Percentiles rank a stretch among this genome's conserved stretches.
Conservation (phyloP, 805 yeast genomes). For the Yarrowia porcina region DNA sequence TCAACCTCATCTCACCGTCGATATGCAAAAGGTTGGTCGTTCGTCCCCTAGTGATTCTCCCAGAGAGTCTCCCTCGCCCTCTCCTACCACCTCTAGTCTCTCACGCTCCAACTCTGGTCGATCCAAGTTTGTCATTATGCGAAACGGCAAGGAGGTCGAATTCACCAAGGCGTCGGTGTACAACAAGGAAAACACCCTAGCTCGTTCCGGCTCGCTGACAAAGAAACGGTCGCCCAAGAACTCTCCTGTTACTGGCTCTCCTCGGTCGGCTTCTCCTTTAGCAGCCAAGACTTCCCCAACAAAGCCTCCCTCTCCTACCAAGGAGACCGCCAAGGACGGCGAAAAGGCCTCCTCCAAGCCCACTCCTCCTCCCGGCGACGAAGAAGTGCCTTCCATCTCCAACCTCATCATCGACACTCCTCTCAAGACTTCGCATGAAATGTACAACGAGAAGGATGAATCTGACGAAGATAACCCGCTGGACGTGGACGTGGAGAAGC, state of each 20-base stretch:
- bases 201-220: not conserved
- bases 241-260: not conserved
- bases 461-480: slow-evolving; percentile 8
- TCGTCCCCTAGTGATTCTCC: not conserved
- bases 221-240: not conserved
- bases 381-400: slow-evolving; percentile 11
- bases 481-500: slow-evolving; percentile 29
- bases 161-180: slow-evolving; percentile 17
- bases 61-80: not conserved
- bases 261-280: not conserved
- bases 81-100: not conserved
- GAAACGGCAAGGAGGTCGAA: slow-evolving; percentile 18
- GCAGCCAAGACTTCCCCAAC: not conserved
- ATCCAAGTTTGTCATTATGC: slow-evolving; percentile 9
- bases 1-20: not conserved
- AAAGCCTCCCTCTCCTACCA: not conserved
- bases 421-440: slow-evolving; percentile 18
- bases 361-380: not conserved
- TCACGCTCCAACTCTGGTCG: not conserved
- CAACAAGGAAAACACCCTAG: slow-evolving; percentile 14
- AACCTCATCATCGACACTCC: slow-evolving; percentile 23
- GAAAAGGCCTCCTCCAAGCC: not conserved
- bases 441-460: slow-evolving; percentile 14
- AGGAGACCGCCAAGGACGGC: not conserved
- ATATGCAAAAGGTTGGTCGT: not conserved